phyloP scores from a whole-genome alignment of 768 basidiomycete species.

The Russula olivacea region DNA sequence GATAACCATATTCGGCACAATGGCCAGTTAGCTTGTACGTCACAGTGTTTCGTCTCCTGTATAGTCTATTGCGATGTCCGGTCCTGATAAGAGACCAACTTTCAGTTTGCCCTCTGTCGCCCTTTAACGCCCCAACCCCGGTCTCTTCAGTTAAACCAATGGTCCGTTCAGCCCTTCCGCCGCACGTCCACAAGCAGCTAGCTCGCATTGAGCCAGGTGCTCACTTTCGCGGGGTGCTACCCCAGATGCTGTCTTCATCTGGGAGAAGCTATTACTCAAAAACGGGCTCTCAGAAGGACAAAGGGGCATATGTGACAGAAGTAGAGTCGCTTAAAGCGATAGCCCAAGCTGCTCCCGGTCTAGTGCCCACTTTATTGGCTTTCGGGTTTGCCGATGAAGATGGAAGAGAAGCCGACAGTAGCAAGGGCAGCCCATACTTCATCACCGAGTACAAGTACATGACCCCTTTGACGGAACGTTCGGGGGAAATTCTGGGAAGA shows the following conservation, averaged over 20 bases:
- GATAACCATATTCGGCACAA: not conserved
- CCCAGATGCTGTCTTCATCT: constrained; percentile 53
- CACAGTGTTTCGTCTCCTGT: not conserved
- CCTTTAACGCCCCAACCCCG: not conserved
- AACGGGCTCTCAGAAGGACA: constrained; percentile 44
- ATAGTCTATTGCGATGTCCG: not conserved
- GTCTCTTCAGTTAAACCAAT: not conserved
- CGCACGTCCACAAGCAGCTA: constrained; percentile 41
- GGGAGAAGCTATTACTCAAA: constrained; percentile 62
- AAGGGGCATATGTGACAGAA: constrained; percentile 64
- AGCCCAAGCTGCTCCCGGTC: constrained; percentile 52
- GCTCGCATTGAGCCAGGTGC: constrained; percentile 45
- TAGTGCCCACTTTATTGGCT: constrained; percentile 56
- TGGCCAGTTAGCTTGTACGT: not conserved
- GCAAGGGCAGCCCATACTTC: constrained; percentile 51
- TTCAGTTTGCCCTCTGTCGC: not conserved
- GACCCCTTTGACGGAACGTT: constrained; percentile 38
- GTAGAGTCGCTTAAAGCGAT: constrained; percentile 63
- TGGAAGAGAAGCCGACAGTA: constrained; percentile 28
- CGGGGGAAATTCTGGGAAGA: constrained; percentile 49
- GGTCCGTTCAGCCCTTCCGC: constrained; percentile 20
- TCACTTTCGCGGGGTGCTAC: constrained; percentile 42
- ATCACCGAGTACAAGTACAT: constrained; percentile 71
- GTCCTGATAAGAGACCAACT: not conserved
- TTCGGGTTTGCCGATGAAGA: constrained; percentile 36